phyloP scores from a whole-genome alignment of 306 rosid species.

The Hippophae tibetana region DNA sequence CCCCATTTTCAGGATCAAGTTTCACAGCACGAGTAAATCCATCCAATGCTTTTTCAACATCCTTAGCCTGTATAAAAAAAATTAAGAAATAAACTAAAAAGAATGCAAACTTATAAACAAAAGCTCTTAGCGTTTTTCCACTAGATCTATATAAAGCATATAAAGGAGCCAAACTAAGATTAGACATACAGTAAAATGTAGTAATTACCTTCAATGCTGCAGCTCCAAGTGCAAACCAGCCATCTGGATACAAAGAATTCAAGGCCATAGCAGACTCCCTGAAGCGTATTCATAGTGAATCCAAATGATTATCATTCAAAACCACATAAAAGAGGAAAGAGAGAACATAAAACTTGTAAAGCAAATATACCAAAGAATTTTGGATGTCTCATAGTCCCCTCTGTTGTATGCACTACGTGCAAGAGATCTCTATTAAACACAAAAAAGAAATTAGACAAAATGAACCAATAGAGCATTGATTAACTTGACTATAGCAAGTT shows the following conservation, averaged over 20 bases:
- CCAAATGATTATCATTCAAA: not conserved
- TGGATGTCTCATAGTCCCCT: slow-evolving; percentile 73
- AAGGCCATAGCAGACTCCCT: slow-evolving; percentile 98
- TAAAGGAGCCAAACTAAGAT: slow-evolving; percentile 9
- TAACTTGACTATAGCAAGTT: not conserved
- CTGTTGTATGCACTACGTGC: slow-evolving; percentile 96
- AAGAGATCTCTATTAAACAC: slow-evolving; percentile 61
- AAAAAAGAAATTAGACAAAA: slow-evolving; percentile 11
- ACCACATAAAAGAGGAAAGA: not conserved
- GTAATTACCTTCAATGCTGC: slow-evolving; percentile 85
- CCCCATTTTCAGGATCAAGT: slow-evolving; percentile 97
- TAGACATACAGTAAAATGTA: slow-evolving; percentile 11
- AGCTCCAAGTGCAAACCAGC: slow-evolving; percentile 97
- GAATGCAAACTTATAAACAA: not conserved
- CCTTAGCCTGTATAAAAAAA: slow-evolving; percentile 55
- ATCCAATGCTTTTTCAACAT: slow-evolving; percentile 87
- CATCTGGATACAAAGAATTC: slow-evolving; percentile 88
- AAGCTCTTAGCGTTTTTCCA: slow-evolving; percentile 6
- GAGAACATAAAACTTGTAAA: not conserved
- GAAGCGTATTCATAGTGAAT: slow-evolving; percentile 11
- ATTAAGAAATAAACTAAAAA: slow-evolving; percentile 7
- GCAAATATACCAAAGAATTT: slow-evolving; percentile 38
- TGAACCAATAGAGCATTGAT: slow-evolving; percentile 6
- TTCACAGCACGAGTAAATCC: slow-evolving; percentile 93
- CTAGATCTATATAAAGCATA: not conserved